A percentile compares a stretch with the other conserved stretches of the same genome.
phyloP scores from a whole-genome alignment of 352 stramenopile species.

The Globisporangium cylindrosporum region DNA sequence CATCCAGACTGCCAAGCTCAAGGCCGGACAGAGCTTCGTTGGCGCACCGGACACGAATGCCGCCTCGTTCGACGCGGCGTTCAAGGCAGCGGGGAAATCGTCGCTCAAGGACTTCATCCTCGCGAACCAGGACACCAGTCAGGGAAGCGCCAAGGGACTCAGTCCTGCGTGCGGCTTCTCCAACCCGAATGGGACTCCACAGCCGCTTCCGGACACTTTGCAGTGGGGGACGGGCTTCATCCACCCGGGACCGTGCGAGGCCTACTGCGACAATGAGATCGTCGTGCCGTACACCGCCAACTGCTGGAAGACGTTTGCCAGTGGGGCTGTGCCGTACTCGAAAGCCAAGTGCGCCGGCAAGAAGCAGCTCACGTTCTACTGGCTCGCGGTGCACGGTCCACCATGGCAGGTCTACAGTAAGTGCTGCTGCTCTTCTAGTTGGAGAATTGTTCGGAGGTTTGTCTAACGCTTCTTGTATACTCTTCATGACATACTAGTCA shows the following conservation, averaged over 20 bases:
- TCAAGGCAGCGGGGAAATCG: not conserved
- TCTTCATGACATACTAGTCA: not conserved
- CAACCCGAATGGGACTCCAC: not conserved
- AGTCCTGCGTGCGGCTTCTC: constrained; percentile 7
- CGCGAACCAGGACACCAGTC: not conserved
- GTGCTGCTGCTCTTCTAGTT: not conserved
- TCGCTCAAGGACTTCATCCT: constrained; percentile 10
- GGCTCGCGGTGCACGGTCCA: constrained; percentile 16
- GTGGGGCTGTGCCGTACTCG: constrained; percentile 15
- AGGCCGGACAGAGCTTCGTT: not conserved
- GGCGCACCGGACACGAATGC: not conserved
- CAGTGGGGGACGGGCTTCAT: constrained; percentile 1
- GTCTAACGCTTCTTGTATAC: not conserved
- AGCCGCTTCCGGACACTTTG: not conserved
- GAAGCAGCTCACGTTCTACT: constrained; percentile 21
- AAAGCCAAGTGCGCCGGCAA: constrained; percentile 18
- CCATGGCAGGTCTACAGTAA: constrained; percentile 22
- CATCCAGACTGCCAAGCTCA: not conserved
- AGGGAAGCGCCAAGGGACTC: not conserved
- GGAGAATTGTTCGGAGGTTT: not conserved
- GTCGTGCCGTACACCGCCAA: constrained; percentile 15
- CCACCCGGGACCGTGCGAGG: not conserved
- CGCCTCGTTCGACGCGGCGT: constrained; percentile 2
- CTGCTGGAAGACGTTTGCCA: constrained; percentile 12
- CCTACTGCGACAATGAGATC: constrained; percentile 15